Conservation (phyloP, 164 flowering plant genomes). For the Nymphaea colorata region DNA sequence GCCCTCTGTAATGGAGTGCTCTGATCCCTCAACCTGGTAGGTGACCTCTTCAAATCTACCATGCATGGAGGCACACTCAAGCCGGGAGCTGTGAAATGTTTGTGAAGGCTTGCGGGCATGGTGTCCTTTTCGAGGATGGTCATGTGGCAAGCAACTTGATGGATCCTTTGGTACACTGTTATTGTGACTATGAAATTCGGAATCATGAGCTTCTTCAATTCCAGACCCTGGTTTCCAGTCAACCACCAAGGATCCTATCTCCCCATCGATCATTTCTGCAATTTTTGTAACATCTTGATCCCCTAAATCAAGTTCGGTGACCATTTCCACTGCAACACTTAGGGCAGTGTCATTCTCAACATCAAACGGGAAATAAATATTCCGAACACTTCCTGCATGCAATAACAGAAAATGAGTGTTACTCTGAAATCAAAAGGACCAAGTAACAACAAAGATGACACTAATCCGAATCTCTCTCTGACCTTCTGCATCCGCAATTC, state of each 20-base stretch:
- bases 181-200: slow-evolving; percentile 16
- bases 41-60: slow-evolving; percentile 80
- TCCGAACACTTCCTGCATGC: slow-evolving; percentile 59
- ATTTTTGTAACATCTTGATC: slow-evolving; percentile 81
- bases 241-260: slow-evolving; percentile 65
- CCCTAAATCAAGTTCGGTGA: slow-evolving; percentile 66
- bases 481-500: slow-evolving; percentile 88
- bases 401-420: not conserved
- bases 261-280: slow-evolving; percentile 86
- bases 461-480: not conserved
- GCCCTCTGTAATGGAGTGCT: slow-evolving; percentile 26
- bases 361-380: slow-evolving; percentile 88
- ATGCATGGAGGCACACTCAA: slow-evolving; percentile 59
- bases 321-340: slow-evolving; percentile 88
- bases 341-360: slow-evolving; percentile 69
- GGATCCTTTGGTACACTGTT: slow-evolving; percentile 38
- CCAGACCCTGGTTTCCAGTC: slow-evolving; percentile 43
- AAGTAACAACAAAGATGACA: not conserved
- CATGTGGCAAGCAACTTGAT: slow-evolving; percentile 33
- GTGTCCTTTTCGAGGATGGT: slow-evolving; percentile 25
- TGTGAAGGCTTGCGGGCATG: slow-evolving; percentile 21
- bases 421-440: not conserved
- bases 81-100: slow-evolving; percentile 21
- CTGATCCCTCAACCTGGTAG: slow-evolving; percentile 40
- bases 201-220: slow-evolving; percentile 23